phyloP scores from a whole-genome alignment of 768 basidiomycete species.

The Coprinopsis strossmayeri region DNA sequence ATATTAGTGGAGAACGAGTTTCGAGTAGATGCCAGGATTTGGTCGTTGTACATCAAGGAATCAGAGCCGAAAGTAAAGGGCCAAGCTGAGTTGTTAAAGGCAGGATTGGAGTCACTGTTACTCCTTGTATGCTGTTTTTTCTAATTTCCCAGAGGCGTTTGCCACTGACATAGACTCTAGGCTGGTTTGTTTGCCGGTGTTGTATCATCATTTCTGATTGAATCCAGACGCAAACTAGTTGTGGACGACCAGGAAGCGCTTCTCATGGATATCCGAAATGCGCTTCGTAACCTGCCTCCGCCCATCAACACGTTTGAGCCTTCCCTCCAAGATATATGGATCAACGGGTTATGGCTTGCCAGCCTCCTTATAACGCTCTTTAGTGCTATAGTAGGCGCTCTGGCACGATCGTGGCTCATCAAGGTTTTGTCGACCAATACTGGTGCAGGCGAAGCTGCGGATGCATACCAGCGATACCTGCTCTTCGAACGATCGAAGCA shows the following conservation, averaged over 20 bases:
- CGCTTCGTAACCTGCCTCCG: not conserved
- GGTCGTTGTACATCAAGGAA: constrained; percentile 7
- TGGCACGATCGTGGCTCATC: constrained; percentile 18
- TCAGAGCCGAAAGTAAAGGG: constrained; percentile 6
- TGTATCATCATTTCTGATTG: constrained; percentile 17
- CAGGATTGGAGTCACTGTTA: constrained; percentile 8
- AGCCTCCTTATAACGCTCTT: constrained; percentile 20
- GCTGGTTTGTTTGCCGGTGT: constrained; percentile 20
- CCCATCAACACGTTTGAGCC: not conserved
- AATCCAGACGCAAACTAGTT: constrained; percentile 14
- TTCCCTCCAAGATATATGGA: constrained; percentile 13
- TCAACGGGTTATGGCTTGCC: constrained; percentile 20
- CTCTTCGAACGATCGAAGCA: constrained; percentile 14
- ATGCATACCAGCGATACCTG: constrained; percentile 16
- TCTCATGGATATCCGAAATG: constrained; percentile 10
- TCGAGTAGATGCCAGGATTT: constrained; percentile 8
- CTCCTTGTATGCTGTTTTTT: constrained; percentile 8
- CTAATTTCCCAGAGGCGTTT: too few species aligned
- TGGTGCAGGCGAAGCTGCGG: constrained; percentile 12
- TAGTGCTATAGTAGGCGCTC: constrained; percentile 22
- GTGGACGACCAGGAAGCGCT: constrained; percentile 14
- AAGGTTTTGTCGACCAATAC: constrained; percentile 14
- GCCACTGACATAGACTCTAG: constrained; percentile 8
- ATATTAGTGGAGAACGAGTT: not conserved
- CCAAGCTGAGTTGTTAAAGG: constrained; percentile 5